Conservation (phyloP, 2,329 filamentous ascomycete genomes). For the Lachnellula hyalina region DNA sequence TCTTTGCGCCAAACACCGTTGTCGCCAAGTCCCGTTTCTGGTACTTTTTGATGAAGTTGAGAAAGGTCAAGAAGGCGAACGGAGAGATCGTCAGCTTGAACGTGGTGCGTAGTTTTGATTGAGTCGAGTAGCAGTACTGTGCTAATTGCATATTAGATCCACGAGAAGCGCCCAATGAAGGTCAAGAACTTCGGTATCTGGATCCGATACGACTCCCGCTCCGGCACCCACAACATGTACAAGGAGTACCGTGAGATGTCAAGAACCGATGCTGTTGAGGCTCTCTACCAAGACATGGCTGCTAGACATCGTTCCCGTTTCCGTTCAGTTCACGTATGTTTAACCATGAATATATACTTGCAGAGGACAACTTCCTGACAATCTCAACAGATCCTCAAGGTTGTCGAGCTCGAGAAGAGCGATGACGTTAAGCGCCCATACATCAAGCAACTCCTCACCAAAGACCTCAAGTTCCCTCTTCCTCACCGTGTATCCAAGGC, state of each 20-base stretch:
- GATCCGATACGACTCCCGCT: slow-evolving; percentile 99
- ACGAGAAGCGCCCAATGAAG: slow-evolving; percentile 98
- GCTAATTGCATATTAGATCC: slow-evolving; percentile 56
- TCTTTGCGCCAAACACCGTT: slow-evolving; percentile 96
- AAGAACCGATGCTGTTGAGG: slow-evolving; percentile 88
- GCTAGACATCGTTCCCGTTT: slow-evolving; percentile 97
- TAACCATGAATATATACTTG: background rate
- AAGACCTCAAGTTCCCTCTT: slow-evolving; percentile 96
- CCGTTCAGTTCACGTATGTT: slow-evolving; percentile 94
- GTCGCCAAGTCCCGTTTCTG: slow-evolving; percentile 99
- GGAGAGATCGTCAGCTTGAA: slow-evolving; percentile 98
- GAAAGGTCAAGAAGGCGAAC: slow-evolving; percentile 99
- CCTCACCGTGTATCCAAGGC: slow-evolving; percentile 89
- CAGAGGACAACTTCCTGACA: slow-evolving; percentile 8
- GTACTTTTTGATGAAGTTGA: slow-evolving; percentile 99
- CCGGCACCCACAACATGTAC: slow-evolving; percentile 99
- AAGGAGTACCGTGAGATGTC: slow-evolving; percentile 99
- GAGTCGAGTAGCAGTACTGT: background rate
- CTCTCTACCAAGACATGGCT: slow-evolving; percentile 99
- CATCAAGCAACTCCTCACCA: slow-evolving; percentile 96
- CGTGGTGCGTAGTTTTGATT: slow-evolving; percentile 59
- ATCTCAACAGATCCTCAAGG: slow-evolving; percentile 78
- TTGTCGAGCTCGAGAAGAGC: slow-evolving; percentile 92
- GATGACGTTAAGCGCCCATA: slow-evolving; percentile 96
- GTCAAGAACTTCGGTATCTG: slow-evolving; percentile 99